Conservation (phyloP, 1,284 basidiomycete genomes). For the Malassezia japonica region DNA sequence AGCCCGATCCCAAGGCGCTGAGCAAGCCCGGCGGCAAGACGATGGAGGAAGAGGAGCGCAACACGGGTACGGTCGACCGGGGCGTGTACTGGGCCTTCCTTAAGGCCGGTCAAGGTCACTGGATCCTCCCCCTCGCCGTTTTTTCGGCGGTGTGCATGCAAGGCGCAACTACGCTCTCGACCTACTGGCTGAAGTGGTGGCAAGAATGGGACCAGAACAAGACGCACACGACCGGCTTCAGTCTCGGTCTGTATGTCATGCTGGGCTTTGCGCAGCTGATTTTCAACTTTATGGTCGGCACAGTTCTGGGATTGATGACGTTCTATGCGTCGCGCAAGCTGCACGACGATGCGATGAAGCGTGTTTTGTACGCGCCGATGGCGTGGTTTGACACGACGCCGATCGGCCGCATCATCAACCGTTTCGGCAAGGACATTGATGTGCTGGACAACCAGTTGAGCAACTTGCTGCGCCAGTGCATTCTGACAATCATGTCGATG, state of each 20-base stretch:
- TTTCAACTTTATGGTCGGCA: constrained; percentile 58
- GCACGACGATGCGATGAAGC: constrained; percentile 56
- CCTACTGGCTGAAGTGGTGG: constrained; percentile 51
- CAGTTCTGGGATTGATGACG: constrained; percentile 57
- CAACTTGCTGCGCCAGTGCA: constrained; percentile 42
- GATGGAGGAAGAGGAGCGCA: constrained; percentile 43
- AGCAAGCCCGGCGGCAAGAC: constrained; percentile 14
- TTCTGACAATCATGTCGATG: constrained; percentile 48
- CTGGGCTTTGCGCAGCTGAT: constrained; percentile 57
- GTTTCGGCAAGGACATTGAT: constrained; percentile 65
- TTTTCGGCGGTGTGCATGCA: constrained; percentile 60
- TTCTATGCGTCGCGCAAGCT: constrained; percentile 60
- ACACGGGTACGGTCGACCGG: constrained; percentile 36
- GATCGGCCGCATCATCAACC: constrained; percentile 72
- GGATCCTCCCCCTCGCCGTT: constrained; percentile 57
- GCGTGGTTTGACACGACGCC: constrained; percentile 76
- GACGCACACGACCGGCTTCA: constrained; percentile 52
- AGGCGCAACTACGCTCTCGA: constrained; percentile 51
- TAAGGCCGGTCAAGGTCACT: constrained; percentile 56
- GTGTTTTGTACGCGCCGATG: constrained; percentile 60
- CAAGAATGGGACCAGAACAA: constrained; percentile 52
- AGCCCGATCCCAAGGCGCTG: neutral
- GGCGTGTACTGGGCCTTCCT: constrained; percentile 62
- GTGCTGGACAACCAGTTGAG: constrained; percentile 66
- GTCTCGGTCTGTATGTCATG: constrained; percentile 63